A percentile compares a stretch with the other conserved stretches of the same genome.
Evolutionary conservation across 2,329 filamentous ascomycete species (phyloP).

Genomic region (Cercospora canescens): DNA sequence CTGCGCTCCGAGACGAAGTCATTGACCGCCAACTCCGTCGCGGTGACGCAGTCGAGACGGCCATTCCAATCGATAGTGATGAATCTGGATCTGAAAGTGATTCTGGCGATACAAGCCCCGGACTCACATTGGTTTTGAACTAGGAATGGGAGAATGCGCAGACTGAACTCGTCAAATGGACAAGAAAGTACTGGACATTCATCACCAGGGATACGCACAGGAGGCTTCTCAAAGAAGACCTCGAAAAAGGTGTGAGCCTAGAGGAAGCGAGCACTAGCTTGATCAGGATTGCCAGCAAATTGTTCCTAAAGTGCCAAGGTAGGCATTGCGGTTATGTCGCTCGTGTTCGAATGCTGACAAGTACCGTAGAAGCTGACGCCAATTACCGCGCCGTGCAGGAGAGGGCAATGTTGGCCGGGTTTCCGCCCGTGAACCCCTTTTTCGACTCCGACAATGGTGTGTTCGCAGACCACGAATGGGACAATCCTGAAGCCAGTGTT

Average conservation of each 20-base stretch:
- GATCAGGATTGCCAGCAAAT: neutral
- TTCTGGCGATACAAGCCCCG: neutral
- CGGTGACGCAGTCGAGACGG: neutral
- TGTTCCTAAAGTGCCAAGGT: neutral
- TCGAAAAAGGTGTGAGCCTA: neutral
- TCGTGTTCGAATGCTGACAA: neutral
- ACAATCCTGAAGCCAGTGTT: neutral
- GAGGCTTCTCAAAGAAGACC: neutral
- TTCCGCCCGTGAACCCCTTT: neutral
- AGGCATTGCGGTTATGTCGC: neutral
- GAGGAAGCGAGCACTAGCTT: neutral
- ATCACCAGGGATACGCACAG: neutral
- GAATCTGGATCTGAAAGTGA: neutral
- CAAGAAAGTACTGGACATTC: neutral
- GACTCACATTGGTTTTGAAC: neutral
- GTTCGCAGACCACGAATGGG: neutral
- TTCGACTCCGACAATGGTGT: neutral
- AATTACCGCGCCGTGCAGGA: neutral
- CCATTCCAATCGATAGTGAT: neutral
- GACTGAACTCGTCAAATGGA: neutral
- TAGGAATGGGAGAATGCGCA: neutral
- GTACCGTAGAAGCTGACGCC: neutral
- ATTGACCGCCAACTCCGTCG: neutral
- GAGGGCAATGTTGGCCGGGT: neutral
- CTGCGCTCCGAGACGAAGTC: neutral